phyloP scores from a whole-genome alignment of 1,139 yeast genomes.

The Yamadazyma buinensis region DNA sequence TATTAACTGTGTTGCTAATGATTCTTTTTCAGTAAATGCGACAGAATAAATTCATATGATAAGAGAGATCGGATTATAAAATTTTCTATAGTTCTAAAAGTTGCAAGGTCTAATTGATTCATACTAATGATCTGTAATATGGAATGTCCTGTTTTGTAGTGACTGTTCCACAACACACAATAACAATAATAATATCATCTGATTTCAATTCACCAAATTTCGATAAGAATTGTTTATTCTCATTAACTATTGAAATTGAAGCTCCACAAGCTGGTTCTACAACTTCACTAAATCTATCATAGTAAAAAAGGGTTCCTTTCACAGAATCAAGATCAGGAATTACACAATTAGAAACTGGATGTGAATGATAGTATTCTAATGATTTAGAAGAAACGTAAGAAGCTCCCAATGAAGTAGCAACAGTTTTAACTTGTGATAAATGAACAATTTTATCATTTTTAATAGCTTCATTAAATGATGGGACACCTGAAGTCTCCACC shows the following conservation, averaged over 20 bases:
- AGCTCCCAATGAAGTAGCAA: conserved; percentile 63
- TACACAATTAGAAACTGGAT: conserved; percentile 16
- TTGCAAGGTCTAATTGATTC: neutral
- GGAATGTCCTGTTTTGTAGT: conserved; percentile 22
- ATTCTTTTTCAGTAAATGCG: no score
- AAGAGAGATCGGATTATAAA: neutral
- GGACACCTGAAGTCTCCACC: conserved; percentile 60
- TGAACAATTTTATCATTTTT: conserved; percentile 41
- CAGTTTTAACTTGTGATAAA: conserved; percentile 45
- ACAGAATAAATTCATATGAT: conserved; percentile 3
- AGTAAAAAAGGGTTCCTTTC: conserved; percentile 46
- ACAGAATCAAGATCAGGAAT: conserved; percentile 57
- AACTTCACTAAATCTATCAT: conserved; percentile 45
- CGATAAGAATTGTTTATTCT: conserved; percentile 29
- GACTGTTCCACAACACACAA: conserved; percentile 66
- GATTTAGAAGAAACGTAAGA: conserved; percentile 49
- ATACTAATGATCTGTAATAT: conserved; percentile 7
- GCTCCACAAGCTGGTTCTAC: conserved; percentile 82
- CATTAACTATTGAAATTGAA: conserved; percentile 50
- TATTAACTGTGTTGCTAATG: no score
- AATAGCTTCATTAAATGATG: conserved; percentile 50
- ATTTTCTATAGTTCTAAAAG: no score
- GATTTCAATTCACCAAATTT: conserved; percentile 27
- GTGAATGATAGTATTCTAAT: conserved; percentile 35
- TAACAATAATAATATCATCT: conserved; percentile 52